These are phyloP conservation scores for Fusarium acutatum DNA, from an alignment of 2,329 filamentous ascomycete genomes.

Conservation along the genomic window DNA sequence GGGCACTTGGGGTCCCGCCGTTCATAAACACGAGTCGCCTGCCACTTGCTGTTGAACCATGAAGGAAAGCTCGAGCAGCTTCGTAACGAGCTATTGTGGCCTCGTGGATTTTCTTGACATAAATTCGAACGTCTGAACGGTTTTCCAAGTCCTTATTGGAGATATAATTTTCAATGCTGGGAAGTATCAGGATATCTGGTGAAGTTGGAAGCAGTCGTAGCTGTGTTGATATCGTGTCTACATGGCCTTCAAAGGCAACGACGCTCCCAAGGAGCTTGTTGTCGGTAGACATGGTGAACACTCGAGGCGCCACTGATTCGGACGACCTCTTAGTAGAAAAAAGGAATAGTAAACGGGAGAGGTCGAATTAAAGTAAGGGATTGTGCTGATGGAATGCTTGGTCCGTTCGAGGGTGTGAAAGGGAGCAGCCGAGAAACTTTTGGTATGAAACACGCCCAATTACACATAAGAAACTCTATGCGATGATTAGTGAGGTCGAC, in stretches of 20 bases:
- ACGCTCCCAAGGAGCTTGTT: constrained; percentile 56
- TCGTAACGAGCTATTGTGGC: constrained; percentile 58
- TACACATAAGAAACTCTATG: constrained; percentile 5
- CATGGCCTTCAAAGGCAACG: constrained; percentile 68
- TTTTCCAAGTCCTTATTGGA: constrained; percentile 41
- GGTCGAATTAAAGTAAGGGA: constrained; percentile 16
- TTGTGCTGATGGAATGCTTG: constrained; percentile 19
- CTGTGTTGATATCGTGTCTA: constrained; percentile 65
- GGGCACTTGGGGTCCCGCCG: constrained; percentile 65
- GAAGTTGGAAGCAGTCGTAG: constrained; percentile 67
- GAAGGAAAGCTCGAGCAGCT: constrained; percentile 61
- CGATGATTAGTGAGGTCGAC: constrained; percentile 1
- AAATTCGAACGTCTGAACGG: constrained; percentile 44
- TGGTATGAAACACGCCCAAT: constrained; percentile 20
- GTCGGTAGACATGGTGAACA: constrained; percentile 38
- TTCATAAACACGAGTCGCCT: constrained; percentile 68
- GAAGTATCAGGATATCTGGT: constrained; percentile 65
- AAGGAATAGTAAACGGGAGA: neutral
- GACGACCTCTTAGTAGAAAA: constrained; percentile 7
- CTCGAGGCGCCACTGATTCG: constrained; percentile 21
- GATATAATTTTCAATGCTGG: constrained; percentile 59
- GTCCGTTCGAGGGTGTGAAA: constrained; percentile 11
- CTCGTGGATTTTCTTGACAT: constrained; percentile 61
- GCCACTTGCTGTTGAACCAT: constrained; percentile 53
- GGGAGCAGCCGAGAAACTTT: constrained; percentile 20